Conservation (phyloP, 2,329 filamentous ascomycete genomes). For the Coniochaeta pulveracea region DNA sequence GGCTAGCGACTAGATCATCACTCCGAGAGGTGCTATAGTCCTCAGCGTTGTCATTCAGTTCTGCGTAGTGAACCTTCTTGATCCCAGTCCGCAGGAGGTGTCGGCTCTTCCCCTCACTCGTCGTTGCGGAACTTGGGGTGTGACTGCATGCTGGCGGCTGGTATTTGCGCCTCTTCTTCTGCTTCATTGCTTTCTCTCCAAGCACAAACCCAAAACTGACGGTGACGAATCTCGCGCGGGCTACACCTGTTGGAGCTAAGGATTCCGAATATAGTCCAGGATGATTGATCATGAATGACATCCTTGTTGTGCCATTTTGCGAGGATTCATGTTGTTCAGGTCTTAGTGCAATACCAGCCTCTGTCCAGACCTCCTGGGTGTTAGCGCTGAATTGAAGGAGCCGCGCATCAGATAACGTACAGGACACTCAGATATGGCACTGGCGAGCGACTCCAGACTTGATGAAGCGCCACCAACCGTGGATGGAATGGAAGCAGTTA, state of each 20-base stretch:
- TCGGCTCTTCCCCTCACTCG: neutral
- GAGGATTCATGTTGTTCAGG: neutral
- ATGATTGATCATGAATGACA: conserved; percentile 1
- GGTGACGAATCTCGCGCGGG: neutral
- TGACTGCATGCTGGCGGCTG: too few relatives aligned
- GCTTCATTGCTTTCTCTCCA: neutral
- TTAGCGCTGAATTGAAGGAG: too few relatives aligned
- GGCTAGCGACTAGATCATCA: too few relatives aligned
- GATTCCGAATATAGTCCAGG: neutral
- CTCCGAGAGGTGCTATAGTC: too few relatives aligned
- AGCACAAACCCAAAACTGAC: neutral
- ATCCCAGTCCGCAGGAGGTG: neutral
- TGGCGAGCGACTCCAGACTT: neutral
- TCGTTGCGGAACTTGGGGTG: neutral
- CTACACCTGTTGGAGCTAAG: neutral
- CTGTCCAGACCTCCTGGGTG: neutral
- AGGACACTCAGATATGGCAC: neutral
- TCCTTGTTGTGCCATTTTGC: neutral
- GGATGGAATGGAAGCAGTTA: neutral
- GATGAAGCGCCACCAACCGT: neutral
- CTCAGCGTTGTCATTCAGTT: too few relatives aligned
- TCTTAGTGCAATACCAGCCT: neutral
- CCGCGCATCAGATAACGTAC: neutral
- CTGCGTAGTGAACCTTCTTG: neutral
- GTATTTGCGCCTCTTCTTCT: neutral